These are phyloP conservation scores for Penicillium sp. DNA, from an alignment of 2,329 filamentous ascomycete genomes.

Conservation along the genomic window DNA sequence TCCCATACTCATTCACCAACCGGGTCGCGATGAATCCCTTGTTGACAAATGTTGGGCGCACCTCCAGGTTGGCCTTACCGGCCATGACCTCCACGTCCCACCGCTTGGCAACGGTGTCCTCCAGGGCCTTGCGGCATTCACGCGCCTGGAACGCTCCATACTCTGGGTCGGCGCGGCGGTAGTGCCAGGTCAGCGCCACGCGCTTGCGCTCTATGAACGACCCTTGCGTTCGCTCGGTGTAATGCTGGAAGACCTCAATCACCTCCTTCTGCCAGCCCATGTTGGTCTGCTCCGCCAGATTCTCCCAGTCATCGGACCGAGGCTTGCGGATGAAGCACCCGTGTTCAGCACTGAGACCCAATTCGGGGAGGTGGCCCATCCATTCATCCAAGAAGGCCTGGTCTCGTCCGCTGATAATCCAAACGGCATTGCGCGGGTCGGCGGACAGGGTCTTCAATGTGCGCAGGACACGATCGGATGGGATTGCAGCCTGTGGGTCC, in stretches of 20 bases:
- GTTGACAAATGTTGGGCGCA: conserved; percentile 95
- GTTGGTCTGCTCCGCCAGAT: conserved; percentile 80
- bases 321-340: conserved; percentile 92
- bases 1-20: conserved; percentile 72
- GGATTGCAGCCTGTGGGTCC: conserved; percentile 85
- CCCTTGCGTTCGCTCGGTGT: conserved; percentile 82
- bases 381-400: conserved; percentile 88
- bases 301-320: conserved; percentile 76
- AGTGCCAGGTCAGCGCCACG: conserved; percentile 96
- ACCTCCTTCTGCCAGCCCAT: conserved; percentile 94
- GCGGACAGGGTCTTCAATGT: conserved; percentile 77
- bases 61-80: conserved; percentile 95
- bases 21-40: conserved; percentile 93
- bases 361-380: conserved; percentile 83
- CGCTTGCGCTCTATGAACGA: conserved; percentile 94
- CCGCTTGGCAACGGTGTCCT: conserved; percentile 71
- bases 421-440: conserved; percentile 84
- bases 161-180: conserved; percentile 85
- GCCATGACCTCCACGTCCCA: conserved; percentile 97
- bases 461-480: conserved; percentile 77
- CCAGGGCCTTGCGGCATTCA: conserved; percentile 79
- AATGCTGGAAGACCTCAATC: conserved; percentile 80
- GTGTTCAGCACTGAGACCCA: conserved; percentile 96
- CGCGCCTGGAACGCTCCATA: conserved; percentile 77
- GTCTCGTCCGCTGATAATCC: conserved; percentile 96